Conservation (phyloP, 805 yeast genomes). For the Suhomyces pyralidae region DNA sequence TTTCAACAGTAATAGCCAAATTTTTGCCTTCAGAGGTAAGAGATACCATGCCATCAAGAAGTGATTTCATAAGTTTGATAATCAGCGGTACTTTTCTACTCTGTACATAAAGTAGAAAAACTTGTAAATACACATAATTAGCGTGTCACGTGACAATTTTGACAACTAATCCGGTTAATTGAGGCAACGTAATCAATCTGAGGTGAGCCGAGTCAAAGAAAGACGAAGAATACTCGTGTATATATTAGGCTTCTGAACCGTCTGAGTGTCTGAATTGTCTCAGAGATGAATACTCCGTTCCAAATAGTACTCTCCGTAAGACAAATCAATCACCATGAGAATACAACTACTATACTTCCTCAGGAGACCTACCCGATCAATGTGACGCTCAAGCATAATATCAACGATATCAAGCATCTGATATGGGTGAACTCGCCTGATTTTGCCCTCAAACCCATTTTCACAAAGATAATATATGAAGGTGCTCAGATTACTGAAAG, state of each 20-base stretch:
- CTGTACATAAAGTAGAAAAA: neutral
- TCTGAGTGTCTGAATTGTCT: neutral
- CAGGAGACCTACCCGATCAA: slow-evolving; percentile 8
- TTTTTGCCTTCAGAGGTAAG: slow-evolving; percentile 94
- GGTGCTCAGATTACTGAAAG: slow-evolving; percentile 11
- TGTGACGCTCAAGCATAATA: slow-evolving; percentile 22
- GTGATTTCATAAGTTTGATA: slow-evolving; percentile 6
- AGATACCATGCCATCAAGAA: slow-evolving; percentile 79
- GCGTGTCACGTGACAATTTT: neutral
- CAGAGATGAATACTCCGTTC: slow-evolving; percentile 20
- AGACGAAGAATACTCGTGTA: neutral
- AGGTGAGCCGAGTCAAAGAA: neutral
- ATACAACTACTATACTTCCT: neutral
- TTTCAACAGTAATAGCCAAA: slow-evolving; percentile 83
- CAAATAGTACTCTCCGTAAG: slow-evolving; percentile 11
- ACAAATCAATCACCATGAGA: slow-evolving; percentile 4
- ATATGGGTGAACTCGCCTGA: slow-evolving; percentile 29
- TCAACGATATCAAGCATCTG: slow-evolving; percentile 23
- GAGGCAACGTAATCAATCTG: neutral
- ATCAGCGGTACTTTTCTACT: neutral
- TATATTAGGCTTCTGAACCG: neutral
- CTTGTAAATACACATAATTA: slow-evolving; percentile 1
- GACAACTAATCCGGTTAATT: neutral
- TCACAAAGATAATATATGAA: slow-evolving; percentile 13
- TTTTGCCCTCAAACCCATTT: slow-evolving; percentile 23